phyloP scores from a whole-genome alignment of 2,329 filamentous ascomycete genomes.

The Harringtonia lauricola region DNA sequence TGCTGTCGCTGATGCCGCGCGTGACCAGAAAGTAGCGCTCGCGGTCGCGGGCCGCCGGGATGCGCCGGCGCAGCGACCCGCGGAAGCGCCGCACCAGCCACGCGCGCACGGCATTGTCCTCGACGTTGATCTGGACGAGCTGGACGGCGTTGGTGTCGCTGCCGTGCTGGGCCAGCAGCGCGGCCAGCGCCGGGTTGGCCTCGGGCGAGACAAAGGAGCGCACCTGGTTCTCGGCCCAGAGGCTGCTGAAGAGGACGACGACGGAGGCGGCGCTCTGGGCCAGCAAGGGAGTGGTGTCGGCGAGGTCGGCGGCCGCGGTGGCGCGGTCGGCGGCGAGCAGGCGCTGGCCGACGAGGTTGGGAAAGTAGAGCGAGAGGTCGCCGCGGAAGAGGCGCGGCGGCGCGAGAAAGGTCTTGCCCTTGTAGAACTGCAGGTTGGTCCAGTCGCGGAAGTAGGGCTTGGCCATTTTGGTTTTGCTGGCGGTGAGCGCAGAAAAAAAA shows the following conservation, averaged over 20 bases:
- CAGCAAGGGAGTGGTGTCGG: slow-evolving; percentile 67
- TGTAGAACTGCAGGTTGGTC: slow-evolving; percentile 69
- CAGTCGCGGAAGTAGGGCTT: slow-evolving; percentile 96
- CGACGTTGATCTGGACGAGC: slow-evolving; percentile 76
- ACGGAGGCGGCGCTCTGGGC: slow-evolving; percentile 46
- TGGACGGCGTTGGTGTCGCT: slow-evolving; percentile 41
- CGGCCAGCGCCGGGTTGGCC: slow-evolving; percentile 59
- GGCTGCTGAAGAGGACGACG: slow-evolving; percentile 69
- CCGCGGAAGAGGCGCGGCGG: slow-evolving; percentile 75
- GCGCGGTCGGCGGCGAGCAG: slow-evolving; percentile 45
- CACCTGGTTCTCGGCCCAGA: slow-evolving; percentile 78
- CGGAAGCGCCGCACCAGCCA: slow-evolving; percentile 47
- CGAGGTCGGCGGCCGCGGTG: slow-evolving; percentile 43
- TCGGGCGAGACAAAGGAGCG: slow-evolving; percentile 55
- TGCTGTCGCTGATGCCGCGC: slow-evolving; percentile 46
- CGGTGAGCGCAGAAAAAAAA: background rate
- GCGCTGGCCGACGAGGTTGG: slow-evolving; percentile 77
- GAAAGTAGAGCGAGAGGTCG: slow-evolving; percentile 81
- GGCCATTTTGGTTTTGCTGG: slow-evolving; percentile 62
- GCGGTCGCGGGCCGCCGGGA: slow-evolving; percentile 44
- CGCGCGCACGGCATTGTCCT: slow-evolving; percentile 64
- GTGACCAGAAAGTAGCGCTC: slow-evolving; percentile 50
- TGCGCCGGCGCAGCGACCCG: slow-evolving; percentile 35
- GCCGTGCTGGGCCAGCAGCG: slow-evolving; percentile 41
- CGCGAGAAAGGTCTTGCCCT: slow-evolving; percentile 86